Percentiles rank a stretch among this genome's conserved stretches.
phyloP scores from a whole-genome alignment of 306 rosid genomes.

The Sechiopsis laciniata region DNA sequence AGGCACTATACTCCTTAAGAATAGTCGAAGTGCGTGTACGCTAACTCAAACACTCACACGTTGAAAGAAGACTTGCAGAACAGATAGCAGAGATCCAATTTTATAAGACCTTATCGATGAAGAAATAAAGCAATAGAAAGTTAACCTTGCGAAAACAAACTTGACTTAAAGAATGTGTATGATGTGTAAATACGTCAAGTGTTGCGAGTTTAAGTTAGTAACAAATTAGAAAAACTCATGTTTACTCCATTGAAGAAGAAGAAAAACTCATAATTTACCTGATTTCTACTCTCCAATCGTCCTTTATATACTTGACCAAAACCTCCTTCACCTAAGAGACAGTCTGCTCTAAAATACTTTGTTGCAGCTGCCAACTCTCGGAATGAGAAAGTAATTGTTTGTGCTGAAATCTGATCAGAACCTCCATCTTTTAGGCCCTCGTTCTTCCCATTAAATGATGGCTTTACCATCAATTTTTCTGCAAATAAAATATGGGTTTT shows the following conservation, averaged over 20 bases:
- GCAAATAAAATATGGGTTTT: not conserved
- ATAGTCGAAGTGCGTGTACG: too few relatives aligned
- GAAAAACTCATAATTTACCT: too few relatives aligned
- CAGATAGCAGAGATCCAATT: not conserved
- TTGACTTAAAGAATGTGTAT: not conserved
- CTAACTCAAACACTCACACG: too few relatives aligned
- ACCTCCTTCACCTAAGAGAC: slow-evolving; percentile 55
- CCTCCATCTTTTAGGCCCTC: slow-evolving; percentile 30
- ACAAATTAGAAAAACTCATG: slow-evolving; percentile 6
- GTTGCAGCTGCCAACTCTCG: slow-evolving; percentile 54
- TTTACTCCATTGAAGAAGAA: not conserved
- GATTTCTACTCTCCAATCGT: slow-evolving; percentile 35
- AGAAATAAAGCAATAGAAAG: not conserved
- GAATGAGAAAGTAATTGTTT: slow-evolving; percentile 48
- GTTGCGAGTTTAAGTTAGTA: not conserved
- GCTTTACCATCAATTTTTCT: slow-evolving; percentile 33
- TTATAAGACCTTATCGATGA: not conserved
- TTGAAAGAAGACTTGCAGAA: too few relatives aligned
- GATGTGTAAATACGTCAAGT: not conserved
- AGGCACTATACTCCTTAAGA: too few relatives aligned
- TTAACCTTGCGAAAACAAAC: not conserved
- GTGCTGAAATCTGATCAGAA: slow-evolving; percentile 46
- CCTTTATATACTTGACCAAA: slow-evolving; percentile 57
- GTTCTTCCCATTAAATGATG: slow-evolving; percentile 25
- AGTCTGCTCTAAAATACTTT: slow-evolving; percentile 46